A percentile compares a stretch with the other conserved stretches of the same genome.
Conservation (phyloP, 2,329 filamentous ascomycete species). For the Atkinsonella texensis region DNA sequence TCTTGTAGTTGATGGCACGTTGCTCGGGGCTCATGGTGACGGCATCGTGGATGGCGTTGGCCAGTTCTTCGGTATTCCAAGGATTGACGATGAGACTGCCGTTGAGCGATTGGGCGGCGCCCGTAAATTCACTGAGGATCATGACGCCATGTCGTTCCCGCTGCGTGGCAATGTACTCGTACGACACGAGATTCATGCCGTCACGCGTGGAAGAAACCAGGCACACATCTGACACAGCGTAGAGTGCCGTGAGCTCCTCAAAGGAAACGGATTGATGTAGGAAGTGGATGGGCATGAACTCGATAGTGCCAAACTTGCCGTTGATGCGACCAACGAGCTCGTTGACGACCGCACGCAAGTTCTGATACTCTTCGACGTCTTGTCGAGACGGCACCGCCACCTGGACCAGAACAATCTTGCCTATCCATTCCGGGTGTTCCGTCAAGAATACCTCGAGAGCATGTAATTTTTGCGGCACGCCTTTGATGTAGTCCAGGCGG, state of each 20-base stretch:
- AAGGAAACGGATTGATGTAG: constrained; percentile 93
- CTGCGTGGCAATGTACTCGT: constrained; percentile 95
- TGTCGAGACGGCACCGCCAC: constrained; percentile 90
- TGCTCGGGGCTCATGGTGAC: constrained; percentile 92
- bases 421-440: constrained; percentile 95
- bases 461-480: constrained; percentile 93
- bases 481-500: constrained; percentile 96
- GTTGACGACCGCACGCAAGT: constrained; percentile 87
- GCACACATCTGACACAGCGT: constrained; percentile 84
- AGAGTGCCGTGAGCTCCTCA: constrained; percentile 87
- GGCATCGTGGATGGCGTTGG: constrained; percentile 87
- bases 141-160: constrained; percentile 82
- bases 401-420: constrained; percentile 91
- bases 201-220: constrained; percentile 92
- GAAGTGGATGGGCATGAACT: constrained; percentile 99
- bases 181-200: constrained; percentile 97
- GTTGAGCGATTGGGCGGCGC: constrained; percentile 87
- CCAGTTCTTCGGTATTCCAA: constrained; percentile 95
- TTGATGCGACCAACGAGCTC: constrained; percentile 96
- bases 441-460: constrained; percentile 93
- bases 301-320: constrained; percentile 89
- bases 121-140: constrained; percentile 93
- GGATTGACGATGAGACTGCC: constrained; percentile 93
- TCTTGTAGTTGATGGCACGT: constrained; percentile 75
- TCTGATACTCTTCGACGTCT: constrained; percentile 97